Evolutionary conservation across 2,329 filamentous ascomycete genomes (phyloP).

Genomic region (Penicillium freii): DNA sequence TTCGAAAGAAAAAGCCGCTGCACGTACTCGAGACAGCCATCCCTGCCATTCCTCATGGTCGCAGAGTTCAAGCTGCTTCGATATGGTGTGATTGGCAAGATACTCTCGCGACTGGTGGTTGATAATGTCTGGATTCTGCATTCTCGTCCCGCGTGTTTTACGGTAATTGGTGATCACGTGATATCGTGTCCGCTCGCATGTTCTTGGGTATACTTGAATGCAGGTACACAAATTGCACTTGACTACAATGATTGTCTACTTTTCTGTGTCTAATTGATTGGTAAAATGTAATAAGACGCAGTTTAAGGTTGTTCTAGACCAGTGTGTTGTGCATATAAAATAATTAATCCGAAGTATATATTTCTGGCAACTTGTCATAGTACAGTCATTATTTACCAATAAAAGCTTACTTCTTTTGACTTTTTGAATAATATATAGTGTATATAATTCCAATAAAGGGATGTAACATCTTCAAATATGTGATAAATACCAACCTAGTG

Average conservation of each 20-base stretch:
- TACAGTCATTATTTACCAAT: not conserved
- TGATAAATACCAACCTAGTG: not conserved
- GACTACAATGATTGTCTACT: not conserved
- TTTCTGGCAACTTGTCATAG: not conserved
- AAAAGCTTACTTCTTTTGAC: not conserved
- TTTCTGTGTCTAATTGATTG: not conserved
- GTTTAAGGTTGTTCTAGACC: not conserved
- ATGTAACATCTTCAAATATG: not conserved
- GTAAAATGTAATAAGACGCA: not conserved
- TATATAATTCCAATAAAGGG: too few species aligned
- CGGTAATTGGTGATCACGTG: slow-evolving; percentile 19
- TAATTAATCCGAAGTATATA: not conserved
- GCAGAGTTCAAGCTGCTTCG: not conserved
- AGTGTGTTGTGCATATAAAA: not conserved
- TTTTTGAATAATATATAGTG: rapidly evolving
- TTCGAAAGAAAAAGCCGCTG: not conserved
- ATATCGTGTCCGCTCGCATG: not conserved
- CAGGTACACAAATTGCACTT: not conserved
- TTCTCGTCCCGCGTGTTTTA: slow-evolving; percentile 17
- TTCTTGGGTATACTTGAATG: not conserved
- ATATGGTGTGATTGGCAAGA: not conserved
- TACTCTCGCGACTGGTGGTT: not conserved
- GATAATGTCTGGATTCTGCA: not conserved
- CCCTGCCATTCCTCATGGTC: slow-evolving; percentile 45
- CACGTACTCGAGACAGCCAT: slow-evolving; percentile 36